These are phyloP conservation scores for Geosmithia flava DNA, from an alignment of 2,329 filamentous ascomycete species.

Conservation along the genomic window DNA sequence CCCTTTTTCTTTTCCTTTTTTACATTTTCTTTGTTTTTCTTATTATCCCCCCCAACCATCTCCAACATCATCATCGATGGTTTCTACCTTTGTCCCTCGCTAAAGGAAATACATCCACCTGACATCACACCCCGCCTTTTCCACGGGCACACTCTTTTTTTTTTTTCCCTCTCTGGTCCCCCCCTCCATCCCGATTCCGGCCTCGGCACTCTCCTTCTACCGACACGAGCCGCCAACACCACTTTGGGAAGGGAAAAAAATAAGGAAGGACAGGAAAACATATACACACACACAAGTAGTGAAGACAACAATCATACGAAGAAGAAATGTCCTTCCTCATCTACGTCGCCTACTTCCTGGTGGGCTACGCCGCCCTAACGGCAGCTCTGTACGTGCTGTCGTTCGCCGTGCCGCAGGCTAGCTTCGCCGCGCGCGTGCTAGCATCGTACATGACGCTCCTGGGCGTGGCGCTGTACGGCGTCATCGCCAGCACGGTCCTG, in stretches of 20 bases:
- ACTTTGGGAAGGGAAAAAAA: background rate
- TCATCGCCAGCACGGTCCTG: conserved; percentile 59
- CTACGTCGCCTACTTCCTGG: conserved; percentile 32
- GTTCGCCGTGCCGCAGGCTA: conserved; percentile 41
- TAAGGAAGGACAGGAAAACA: background rate
- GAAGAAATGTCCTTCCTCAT: conserved; percentile 22
- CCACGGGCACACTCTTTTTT: background rate
- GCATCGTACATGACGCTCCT: conserved; percentile 53
- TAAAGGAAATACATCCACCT: background rate
- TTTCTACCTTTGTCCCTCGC: too few species aligned
- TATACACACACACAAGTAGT: background rate
- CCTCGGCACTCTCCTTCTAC: background rate
- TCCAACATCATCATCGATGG: too few species aligned
- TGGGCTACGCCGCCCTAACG: conserved; percentile 37
- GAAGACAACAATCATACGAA: background rate
- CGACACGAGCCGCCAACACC: background rate
- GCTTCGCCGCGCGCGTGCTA: conserved; percentile 58
- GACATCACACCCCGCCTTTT: background rate
- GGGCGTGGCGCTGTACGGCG: conserved; percentile 57
- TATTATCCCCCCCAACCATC: too few species aligned
- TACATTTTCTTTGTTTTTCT: too few species aligned
- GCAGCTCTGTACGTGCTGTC: conserved; percentile 51
- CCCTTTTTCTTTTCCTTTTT: too few species aligned
- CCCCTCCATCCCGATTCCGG: background rate
- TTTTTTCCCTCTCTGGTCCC: background rate